Evolutionary conservation across 1,284 basidiomycete species (phyloP).

Genomic region (Ganoderma lucidum): DNA sequence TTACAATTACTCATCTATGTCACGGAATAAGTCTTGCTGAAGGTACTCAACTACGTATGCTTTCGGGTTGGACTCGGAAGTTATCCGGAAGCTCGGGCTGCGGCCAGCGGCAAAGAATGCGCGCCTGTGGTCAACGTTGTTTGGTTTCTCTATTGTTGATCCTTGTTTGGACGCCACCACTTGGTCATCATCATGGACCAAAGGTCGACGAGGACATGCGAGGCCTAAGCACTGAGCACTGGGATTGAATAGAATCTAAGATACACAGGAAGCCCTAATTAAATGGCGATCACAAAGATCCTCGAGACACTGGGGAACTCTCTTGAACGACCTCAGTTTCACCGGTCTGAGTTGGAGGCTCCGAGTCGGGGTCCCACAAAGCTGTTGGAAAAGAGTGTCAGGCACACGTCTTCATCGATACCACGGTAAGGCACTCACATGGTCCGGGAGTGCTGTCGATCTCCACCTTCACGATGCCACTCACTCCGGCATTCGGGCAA

Average conservation of each 20-base stretch:
- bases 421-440: not conserved
- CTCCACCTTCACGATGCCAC: not conserved
- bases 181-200: too few species aligned
- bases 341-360: not conserved
- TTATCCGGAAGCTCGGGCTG: too few species aligned
- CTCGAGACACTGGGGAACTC: too few species aligned
- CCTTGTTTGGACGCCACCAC: not conserved
- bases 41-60: too few species aligned
- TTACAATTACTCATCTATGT: not conserved
- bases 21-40: too few species aligned
- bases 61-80: not conserved
- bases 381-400: not conserved
- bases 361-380: not conserved
- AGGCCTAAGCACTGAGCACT: not conserved
- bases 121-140: not conserved
- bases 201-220: too few species aligned
- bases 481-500: not conserved
- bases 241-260: too few species aligned
- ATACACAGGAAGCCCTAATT: too few species aligned
- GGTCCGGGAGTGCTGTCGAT: not conserved
- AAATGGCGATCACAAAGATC: too few species aligned
- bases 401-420: too few species aligned
- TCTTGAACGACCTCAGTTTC: too few species aligned
- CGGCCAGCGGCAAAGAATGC: too few species aligned
- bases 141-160: not conserved